Evolutionary conservation across 495 filamentous ascomycete species (phyloP).

Genomic region (Saxophila tyrrhenica): DNA sequence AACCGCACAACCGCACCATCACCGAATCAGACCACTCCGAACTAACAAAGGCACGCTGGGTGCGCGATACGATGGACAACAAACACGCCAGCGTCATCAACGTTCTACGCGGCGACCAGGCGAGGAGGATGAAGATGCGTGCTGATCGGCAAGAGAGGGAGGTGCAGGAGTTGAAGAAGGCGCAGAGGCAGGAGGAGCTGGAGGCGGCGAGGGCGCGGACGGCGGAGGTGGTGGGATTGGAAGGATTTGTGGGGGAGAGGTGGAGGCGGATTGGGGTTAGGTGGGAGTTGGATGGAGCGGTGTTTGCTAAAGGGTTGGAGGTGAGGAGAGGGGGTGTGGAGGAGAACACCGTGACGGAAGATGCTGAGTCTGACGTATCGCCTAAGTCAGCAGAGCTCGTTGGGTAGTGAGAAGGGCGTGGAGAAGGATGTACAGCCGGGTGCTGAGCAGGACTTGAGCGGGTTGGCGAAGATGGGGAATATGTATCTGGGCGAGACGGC

Average conservation of each 20-base stretch:
- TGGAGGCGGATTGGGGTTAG: slow-evolving; percentile 39
- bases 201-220: slow-evolving; percentile 40
- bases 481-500: neutral
- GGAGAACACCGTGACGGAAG: too few relatives aligned
- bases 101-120: slow-evolving; percentile 67
- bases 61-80: slow-evolving; percentile 56
- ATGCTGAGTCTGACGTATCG: too few relatives aligned
- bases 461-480: neutral
- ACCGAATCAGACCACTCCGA: slow-evolving; percentile 49
- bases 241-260: slow-evolving; percentile 42
- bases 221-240: slow-evolving; percentile 44
- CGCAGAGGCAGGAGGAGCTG: slow-evolving; percentile 54
- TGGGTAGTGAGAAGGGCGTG: neutral
- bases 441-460: neutral
- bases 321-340: neutral
- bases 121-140: slow-evolving; percentile 32
- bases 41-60: slow-evolving; percentile 58
- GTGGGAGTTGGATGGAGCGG: slow-evolving; percentile 55
- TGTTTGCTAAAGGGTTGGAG: slow-evolving; percentile 50
- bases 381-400: too few relatives aligned
- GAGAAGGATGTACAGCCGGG: neutral
- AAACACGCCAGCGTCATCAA: slow-evolving; percentile 66
- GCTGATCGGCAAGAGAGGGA: slow-evolving; percentile 21
- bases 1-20: slow-evolving; percentile 32
- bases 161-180: slow-evolving; percentile 51